Base-by-base conservation (phyloP, 768 basidiomycete species). In the Pleurotus salmoneostramineus region DNA sequence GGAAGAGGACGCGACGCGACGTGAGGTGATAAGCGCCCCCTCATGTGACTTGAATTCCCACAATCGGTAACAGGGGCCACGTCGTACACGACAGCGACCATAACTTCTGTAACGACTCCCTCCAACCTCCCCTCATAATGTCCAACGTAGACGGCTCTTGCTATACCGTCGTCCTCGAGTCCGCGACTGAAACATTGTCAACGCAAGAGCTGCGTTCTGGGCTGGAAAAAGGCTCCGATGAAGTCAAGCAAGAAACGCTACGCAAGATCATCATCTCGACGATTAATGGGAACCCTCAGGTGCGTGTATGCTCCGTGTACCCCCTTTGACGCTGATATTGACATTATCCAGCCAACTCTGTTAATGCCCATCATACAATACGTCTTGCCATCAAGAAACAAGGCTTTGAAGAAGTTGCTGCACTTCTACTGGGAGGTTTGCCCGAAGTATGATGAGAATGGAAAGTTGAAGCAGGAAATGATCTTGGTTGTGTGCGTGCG, bases 311-410 rank as follows among this genome's bases (percentile, higher is more conserved):
- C 10, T 43, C 3, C 12, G 54, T 12, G 17, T 43, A 32, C 14
- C 27, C 5, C 27, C 15, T 17, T 42, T 31, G 15, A 35, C 21
- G 35, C 48, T 37, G 31, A 58, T 45, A 32, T 17, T 17, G 43
- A 42, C 48, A 27, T 27, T 56, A 21, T 52, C 17, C 68, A 96
- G 94, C 92, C 94, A n/a, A 75, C 84, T 54, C 72, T 98, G 50
- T 85, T 98, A 75, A 98, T 99, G 95, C 92, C 95, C 5, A 89
- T 98, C 72, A 98, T 99, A 64, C 97, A 99, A 83, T 97, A 88
- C 74, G 90, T 96, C 61, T 84, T 98, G 81, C 97, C 97, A 37
- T 92, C 91, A 55, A 87, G 88, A 69, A 95, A 91, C 77, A 98
- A 99, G 78, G 87, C 88, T 59, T 84, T 98, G 69, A 98, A 99